Evolutionary conservation across 1,139 yeast species (phyloP), one percentile per base, ranked within the genome.

Genomic region (Hemisphaericaspora subhashii): DNA sequence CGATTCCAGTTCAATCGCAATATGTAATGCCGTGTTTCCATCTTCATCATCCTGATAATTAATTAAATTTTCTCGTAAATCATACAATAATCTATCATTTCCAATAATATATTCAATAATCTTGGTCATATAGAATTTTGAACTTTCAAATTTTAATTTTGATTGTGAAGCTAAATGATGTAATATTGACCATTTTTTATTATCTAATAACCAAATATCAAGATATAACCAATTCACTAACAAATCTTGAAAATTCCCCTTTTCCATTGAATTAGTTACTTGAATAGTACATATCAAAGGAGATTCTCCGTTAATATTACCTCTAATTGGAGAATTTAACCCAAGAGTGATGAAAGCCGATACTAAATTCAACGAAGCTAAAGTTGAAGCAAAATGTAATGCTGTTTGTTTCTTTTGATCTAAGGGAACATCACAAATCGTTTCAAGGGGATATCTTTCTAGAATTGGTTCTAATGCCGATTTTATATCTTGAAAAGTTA

Each of bases 1-100:
- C 51, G 86, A 83, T 22, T 96, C 97, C 37, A 83, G 76, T 54
- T 95, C 83, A 0, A 96, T 94, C 0, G 98, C 97, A 43, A 89
- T 79, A 58, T 90, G 95, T 42, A 92, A 68, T 39, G 92, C 81
- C 0, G 96, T 88, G 55, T 90, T 95, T 29, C 98, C 98, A 50
- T 83, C 83, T 11, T 51, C 52, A 37, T 79, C 72, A 57, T 90
- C 98, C 48, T 83, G 85, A 2, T 81, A 75, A 56, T 90, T 87
- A 20, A 89, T 79, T 38, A 89, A 73, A 33, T 80, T 79, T 11
- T 68, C 64, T 59, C 84, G 76, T 46, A 88, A 79, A 50, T 79
- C 74, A n/a, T 77, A 72, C 37, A 90, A 68, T 22, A 74, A 68
- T 35, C 75, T 66, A 34, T 79, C 69, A 23, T 46, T 40, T n/a